Conservation (phyloP, 2,329 filamentous ascomycete genomes). For the Phyllosticta ampelicida region DNA sequence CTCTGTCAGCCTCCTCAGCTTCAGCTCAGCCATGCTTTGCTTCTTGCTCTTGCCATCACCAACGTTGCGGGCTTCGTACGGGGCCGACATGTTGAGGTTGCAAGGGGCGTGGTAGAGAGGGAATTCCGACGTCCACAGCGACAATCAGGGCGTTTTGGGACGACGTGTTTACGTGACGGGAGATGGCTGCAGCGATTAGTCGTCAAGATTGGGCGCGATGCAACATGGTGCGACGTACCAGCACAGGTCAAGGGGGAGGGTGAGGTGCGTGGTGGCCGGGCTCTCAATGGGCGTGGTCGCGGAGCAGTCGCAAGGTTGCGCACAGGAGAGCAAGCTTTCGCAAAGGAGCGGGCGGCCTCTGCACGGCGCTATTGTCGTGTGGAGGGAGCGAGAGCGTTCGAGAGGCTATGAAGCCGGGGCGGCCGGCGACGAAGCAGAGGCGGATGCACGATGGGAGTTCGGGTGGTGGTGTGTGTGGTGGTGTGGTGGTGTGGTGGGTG, state of each 20-base stretch:
- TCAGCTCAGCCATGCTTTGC: constrained; percentile 98
- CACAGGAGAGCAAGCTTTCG: constrained; percentile 6
- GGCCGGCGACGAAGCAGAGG: constrained; percentile 4
- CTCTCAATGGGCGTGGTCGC: constrained; percentile 12
- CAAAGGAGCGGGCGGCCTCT: constrained; percentile 5
- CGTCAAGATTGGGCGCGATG: constrained; percentile 8
- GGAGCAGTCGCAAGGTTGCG: constrained; percentile 7
- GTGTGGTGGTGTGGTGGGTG: background rate
- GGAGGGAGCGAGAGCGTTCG: background rate
- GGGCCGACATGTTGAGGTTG: constrained; percentile 42
- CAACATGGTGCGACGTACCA: constrained; percentile 11
- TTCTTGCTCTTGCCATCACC: constrained; percentile 78
- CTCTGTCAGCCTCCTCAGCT: constrained; percentile 90
- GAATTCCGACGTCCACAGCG: background rate
- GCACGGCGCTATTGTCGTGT: background rate
- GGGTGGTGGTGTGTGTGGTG: background rate
- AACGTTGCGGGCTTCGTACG: constrained; percentile 56
- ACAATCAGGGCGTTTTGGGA: constrained; percentile 1
- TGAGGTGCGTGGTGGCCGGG: constrained; percentile 15
- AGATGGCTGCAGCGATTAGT: constrained; percentile 8
- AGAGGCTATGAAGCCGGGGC: constrained; percentile 6
- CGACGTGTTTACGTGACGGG: constrained; percentile 2
- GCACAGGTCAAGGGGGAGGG: constrained; percentile 15
- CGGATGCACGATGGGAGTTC: constrained; percentile 3
- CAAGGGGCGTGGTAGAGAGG: constrained; percentile 6